Evolutionary conservation across 169 alveolate species (phyloP).

Genomic region (Cystoisospora suis): DNA sequence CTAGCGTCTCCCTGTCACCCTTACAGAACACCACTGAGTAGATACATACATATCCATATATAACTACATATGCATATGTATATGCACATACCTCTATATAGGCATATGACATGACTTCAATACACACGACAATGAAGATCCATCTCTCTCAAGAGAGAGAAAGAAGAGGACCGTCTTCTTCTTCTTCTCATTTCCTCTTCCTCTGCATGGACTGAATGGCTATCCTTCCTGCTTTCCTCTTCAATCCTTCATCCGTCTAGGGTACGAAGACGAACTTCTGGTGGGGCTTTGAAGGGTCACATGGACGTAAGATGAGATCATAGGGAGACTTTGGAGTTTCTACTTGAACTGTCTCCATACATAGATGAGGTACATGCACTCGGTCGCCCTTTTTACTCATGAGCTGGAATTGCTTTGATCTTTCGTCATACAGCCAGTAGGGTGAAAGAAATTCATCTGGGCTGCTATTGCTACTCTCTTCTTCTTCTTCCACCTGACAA

Average conservation of each 20-base stretch:
- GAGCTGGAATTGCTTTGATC: conserved; percentile 13
- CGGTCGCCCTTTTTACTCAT: neutral
- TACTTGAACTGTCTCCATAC: conserved; percentile 12
- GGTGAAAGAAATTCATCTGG: neutral
- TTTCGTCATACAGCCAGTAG: neutral
- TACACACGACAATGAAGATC: no score
- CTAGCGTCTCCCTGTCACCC: no score
- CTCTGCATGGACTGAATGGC: no score
- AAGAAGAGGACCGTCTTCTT: no score
- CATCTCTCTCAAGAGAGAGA: no score
- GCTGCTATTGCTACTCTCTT: neutral
- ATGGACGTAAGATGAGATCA: neutral
- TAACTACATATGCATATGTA: no score
- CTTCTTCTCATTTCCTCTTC: no score
- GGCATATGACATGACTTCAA: no score
- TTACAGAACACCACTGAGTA: no score
- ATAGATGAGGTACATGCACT: neutral
- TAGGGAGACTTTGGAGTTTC: neutral
- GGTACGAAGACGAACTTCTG: conserved; percentile 5
- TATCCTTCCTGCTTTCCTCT: neutral
- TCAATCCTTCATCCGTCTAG: neutral
- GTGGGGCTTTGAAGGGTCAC: neutral
- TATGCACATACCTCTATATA: no score
- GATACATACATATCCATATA: no score
- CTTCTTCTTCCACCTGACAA: conserved; percentile 4